Conservation (phyloP, 805 yeast species). For the Kregervanrija pseudodelftensis region DNA sequence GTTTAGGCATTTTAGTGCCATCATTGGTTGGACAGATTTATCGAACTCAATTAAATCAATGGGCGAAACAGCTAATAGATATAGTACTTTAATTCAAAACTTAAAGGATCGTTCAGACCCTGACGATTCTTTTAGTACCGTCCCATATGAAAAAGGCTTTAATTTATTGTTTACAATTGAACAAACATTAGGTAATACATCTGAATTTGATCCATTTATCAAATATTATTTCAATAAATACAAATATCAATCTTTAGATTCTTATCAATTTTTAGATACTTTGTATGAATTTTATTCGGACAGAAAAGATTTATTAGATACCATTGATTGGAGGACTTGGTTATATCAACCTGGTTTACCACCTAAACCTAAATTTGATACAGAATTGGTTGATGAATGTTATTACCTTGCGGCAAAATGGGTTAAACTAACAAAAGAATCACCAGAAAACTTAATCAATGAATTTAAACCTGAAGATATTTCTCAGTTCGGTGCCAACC, state of each 20-base stretch:
- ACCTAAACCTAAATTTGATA: slow-evolving; percentile 77
- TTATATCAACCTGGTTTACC: slow-evolving; percentile 80
- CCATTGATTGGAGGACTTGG: slow-evolving; percentile 85
- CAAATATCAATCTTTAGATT: slow-evolving; percentile 66
- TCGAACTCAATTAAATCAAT: slow-evolving; percentile 59
- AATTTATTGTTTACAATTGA: slow-evolving; percentile 73
- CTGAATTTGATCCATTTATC: slow-evolving; percentile 70
- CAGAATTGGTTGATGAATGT: slow-evolving; percentile 69
- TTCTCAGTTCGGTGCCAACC: slow-evolving; percentile 58
- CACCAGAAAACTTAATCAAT: slow-evolving; percentile 21
- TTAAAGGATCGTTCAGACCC: slow-evolving; percentile 70
- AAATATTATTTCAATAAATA: slow-evolving; percentile 67
- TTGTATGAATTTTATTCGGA: slow-evolving; percentile 52
- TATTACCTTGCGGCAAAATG: slow-evolving; percentile 59
- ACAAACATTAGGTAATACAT: slow-evolving; percentile 63
- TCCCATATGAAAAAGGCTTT: slow-evolving; percentile 89
- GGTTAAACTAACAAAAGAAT: slow-evolving; percentile 34
- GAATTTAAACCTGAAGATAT: slow-evolving; percentile 46
- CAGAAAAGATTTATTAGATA: slow-evolving; percentile 46
- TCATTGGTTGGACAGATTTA: slow-evolving; percentile 85
- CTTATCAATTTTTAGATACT: slow-evolving; percentile 72
- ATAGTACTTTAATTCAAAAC: slow-evolving; percentile 62
- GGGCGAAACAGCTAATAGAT: slow-evolving; percentile 45
- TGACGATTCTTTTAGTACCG: slow-evolving; percentile 81
- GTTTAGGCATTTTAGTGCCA: slow-evolving; percentile 71